Evolutionary conservation across 768 basidiomycete species (phyloP), one percentile per base, ranked within the genome.

Genomic region (Suillus subaureus): DNA sequence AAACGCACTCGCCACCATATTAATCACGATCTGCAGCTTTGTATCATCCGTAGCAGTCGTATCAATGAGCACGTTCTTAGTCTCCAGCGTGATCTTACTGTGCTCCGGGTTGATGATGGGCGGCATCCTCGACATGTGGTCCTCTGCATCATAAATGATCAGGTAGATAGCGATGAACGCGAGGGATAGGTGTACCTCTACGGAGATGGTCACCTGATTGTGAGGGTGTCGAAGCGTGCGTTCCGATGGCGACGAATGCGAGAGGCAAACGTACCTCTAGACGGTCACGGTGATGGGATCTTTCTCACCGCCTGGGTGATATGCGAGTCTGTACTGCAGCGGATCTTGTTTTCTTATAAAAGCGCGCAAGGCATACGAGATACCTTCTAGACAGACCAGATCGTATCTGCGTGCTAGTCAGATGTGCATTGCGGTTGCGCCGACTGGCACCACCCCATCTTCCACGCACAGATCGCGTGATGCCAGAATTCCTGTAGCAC

Each of bases 81-180:
- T 99, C 74, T 96, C 90, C 67, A 97, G 81, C 0, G 93, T 93
- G 73, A 99, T 99, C 81, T 99, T 99, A 76, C 94, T 97, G 78
- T 94, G 93, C 69, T 97, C 91, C 3, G 94, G 96, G 79, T 97
- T 97, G 80, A 97, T 97, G 75, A 99, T 98, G 11, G 97, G 97
- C 43, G 97, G 97, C 91, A 99, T 96, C n/a, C 94, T 96, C 35
- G 97, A 83, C 2, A 99, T 96, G 37, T 83, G 87, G 75, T 94
- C 93, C 65, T 90, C 83, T 13, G 86, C 83, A 76, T 99, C 97
- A 78, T 99, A 99, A 74, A 99, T 97, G 79, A 99, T 91, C 43
- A 97, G 97, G 97, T 45, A 97, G 97, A 33, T 33, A 6, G 33
- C 33, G 33, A 33, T 1, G 33, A 33, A 33, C 6, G 33, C 6